These are phyloP conservation scores for Rhizopogon salebrosus DNA, from an alignment of 768 basidiomycete genomes.

Conservation along the genomic window DNA sequence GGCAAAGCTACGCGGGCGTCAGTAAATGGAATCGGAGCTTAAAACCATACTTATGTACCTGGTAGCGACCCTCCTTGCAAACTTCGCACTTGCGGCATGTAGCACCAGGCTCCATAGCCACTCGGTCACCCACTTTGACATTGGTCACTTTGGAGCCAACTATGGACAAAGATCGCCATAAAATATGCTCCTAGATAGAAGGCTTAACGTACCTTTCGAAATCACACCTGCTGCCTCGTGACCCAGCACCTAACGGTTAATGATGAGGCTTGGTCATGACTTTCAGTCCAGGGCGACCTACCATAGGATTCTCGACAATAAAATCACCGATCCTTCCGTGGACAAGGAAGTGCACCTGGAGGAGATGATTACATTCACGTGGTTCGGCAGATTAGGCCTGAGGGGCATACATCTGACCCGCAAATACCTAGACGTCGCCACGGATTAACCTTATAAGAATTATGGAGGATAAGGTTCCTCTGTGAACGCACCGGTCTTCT, in stretches of 20 bases:
- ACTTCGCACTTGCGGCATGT: slow-evolving; percentile 79
- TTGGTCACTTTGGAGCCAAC: slow-evolving; percentile 75
- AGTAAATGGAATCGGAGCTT: neutral
- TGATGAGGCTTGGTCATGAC: neutral
- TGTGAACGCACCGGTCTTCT: slow-evolving; percentile 71
- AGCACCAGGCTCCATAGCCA: slow-evolving; percentile 89
- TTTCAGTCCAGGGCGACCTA: slow-evolving; percentile 20
- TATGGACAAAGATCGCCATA: slow-evolving; percentile 18
- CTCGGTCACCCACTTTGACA: slow-evolving; percentile 78
- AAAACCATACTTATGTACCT: slow-evolving; percentile 44
- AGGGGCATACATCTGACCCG: slow-evolving; percentile 69
- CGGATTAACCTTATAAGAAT: slow-evolving; percentile 6
- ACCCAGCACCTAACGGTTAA: slow-evolving; percentile 68
- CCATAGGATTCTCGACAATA: slow-evolving; percentile 78
- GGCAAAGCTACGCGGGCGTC: slow-evolving; percentile 57
- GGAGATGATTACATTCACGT: slow-evolving; percentile 7
- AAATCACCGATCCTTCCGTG: slow-evolving; percentile 79
- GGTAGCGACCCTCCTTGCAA: slow-evolving; percentile 81
- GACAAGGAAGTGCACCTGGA: slow-evolving; percentile 72
- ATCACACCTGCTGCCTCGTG: slow-evolving; percentile 89
- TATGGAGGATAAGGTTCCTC: neutral
- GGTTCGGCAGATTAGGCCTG: slow-evolving; percentile 7
- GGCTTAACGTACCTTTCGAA: slow-evolving; percentile 44
- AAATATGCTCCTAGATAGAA: neutral
- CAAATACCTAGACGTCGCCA: slow-evolving; percentile 62